Evolutionary conservation across 768 basidiomycete genomes (phyloP).

Genomic region (Xanthoconium purpureum): DNA sequence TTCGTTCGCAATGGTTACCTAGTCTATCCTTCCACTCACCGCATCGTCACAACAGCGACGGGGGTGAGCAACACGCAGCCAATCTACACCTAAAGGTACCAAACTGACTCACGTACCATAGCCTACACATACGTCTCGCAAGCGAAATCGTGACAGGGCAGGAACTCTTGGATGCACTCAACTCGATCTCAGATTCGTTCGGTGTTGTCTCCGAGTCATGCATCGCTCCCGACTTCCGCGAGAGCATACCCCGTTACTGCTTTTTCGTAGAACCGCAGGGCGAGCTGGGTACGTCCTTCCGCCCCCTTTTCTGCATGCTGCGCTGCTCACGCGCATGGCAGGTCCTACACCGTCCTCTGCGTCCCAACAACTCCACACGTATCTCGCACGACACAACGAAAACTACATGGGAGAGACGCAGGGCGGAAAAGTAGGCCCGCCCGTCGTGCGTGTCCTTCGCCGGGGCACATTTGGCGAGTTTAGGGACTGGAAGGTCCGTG

Average conservation of each 20-base stretch:
- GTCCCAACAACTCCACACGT: conserved; percentile 4
- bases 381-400: conserved; percentile 12
- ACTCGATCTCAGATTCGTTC: conserved; percentile 12
- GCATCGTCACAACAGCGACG: conserved; percentile 10
- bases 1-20: neutral
- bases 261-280: conserved; percentile 20
- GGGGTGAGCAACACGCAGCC: conserved; percentile 11
- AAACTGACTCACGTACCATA: neutral
- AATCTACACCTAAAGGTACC: neutral
- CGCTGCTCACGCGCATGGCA: neutral
- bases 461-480: conserved; percentile 21
- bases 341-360: conserved; percentile 1
- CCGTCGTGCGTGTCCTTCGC: conserved; percentile 14
- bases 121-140: conserved; percentile 19
- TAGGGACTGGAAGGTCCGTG: conserved; percentile 18
- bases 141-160: conserved; percentile 23
- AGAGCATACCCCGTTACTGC: conserved; percentile 14
- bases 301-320: neutral
- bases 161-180: conserved; percentile 17
- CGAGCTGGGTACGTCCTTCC: conserved; percentile 5
- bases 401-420: conserved; percentile 15
- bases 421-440: conserved; percentile 5
- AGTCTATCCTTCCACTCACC: neutral
- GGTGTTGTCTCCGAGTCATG: conserved; percentile 23
- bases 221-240: conserved; percentile 18